These are phyloP conservation scores for Cicer chorassanicum DNA, from an alignment of 306 rosid genomes.

Conservation along the genomic window DNA sequence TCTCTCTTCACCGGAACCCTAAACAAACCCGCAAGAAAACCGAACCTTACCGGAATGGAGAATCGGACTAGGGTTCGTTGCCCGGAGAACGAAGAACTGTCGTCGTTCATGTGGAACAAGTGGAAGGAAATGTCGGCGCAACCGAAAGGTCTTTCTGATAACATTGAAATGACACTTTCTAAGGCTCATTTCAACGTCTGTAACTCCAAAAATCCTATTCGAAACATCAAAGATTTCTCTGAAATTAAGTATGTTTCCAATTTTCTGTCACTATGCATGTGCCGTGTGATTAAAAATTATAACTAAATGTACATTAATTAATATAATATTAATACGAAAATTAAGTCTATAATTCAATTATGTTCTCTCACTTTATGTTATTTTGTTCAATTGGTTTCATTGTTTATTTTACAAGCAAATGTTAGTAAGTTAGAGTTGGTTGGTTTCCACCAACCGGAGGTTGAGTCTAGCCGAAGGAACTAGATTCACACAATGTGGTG, in stretches of 20 bases:
- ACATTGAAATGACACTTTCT: constrained; percentile 69
- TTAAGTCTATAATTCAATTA: neutral
- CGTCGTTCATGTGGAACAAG: constrained; percentile 62
- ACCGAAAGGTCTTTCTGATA: constrained; percentile 75
- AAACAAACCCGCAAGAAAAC: neutral
- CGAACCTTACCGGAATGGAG: constrained; percentile 53
- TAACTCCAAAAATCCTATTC: constrained; percentile 66
- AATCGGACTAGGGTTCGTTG: constrained; percentile 55
- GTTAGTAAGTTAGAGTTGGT: too few species aligned
- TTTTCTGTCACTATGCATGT: constrained; percentile 4
- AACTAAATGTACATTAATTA: neutral
- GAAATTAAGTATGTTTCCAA: constrained; percentile 64
- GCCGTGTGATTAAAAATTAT: neutral
- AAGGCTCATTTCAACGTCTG: constrained; percentile 81
- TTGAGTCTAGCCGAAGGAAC: too few species aligned
- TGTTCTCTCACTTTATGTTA: neutral
- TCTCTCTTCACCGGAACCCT: constrained; percentile 22
- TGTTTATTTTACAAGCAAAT: too few species aligned
- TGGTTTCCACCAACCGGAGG: too few species aligned
- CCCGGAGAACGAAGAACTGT: constrained; percentile 68
- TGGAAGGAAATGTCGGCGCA: constrained; percentile 73
- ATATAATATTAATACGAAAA: neutral
- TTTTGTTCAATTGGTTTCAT: neutral
- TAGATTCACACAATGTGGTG: too few species aligned
- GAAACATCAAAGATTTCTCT: constrained; percentile 75